Percentiles rank a stretch among this genome's conserved stretches.
phyloP scores from a whole-genome alignment of 257 asterid species.

The Solanum phureja region DNA sequence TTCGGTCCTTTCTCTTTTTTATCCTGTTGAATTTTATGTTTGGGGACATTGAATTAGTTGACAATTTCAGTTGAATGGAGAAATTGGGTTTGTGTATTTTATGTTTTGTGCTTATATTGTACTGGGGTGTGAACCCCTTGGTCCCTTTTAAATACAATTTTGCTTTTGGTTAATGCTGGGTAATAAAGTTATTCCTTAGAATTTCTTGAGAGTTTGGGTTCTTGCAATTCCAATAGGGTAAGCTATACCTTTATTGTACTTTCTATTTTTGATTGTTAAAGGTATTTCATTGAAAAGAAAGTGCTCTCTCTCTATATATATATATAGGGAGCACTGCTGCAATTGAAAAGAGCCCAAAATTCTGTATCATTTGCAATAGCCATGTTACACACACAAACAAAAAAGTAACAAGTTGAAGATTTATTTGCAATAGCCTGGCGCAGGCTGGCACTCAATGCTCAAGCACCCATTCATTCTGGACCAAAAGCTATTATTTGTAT shows the following conservation, averaged over 20 bases:
- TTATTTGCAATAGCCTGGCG: not conserved
- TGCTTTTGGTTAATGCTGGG: not conserved
- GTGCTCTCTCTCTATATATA: not conserved
- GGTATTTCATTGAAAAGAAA: not conserved
- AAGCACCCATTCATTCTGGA: not conserved
- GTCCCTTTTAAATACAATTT: not conserved
- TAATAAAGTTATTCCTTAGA: not conserved
- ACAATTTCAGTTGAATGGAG: not conserved
- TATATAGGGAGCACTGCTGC: not conserved
- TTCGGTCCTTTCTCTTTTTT: not conserved
- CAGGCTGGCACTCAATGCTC: not conserved
- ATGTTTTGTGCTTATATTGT: not conserved
- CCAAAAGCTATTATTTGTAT: not conserved
- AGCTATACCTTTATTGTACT: not conserved
- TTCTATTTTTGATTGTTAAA: not conserved
- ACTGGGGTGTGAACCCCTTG: not conserved
- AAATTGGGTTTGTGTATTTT: not conserved
- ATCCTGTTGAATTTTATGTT: not conserved
- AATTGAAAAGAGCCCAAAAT: not conserved
- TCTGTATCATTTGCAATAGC: not conserved
- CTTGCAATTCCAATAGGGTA: not conserved
- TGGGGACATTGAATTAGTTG: not conserved
- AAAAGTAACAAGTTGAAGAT: not conserved
- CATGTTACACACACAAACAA: not conserved
- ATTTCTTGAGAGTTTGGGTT: not conserved